phyloP scores from a whole-genome alignment of 2,329 filamentous ascomycete genomes.

The Grosmannia clavigera region DNA sequence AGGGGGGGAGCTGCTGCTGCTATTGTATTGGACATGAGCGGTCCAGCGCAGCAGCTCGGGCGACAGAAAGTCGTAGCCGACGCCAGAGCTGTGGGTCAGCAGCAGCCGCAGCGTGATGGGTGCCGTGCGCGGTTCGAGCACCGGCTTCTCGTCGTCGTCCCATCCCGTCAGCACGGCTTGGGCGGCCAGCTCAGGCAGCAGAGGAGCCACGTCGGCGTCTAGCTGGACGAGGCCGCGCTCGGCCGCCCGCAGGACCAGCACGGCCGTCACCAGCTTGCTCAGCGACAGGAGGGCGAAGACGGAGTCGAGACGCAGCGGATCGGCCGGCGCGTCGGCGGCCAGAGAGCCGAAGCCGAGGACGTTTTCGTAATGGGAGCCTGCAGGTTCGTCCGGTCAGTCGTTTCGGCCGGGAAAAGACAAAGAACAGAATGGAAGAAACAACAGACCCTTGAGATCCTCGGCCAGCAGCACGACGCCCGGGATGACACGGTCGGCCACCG shows the following conservation, averaged over 20 bases:
- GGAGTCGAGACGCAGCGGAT: slow-evolving; percentile 15
- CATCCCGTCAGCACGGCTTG: slow-evolving; percentile 8
- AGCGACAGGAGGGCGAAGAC: slow-evolving; percentile 23
- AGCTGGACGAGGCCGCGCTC: slow-evolving; percentile 31
- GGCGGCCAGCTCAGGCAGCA: slow-evolving; percentile 12
- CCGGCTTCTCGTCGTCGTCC: background rate
- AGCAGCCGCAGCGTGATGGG: slow-evolving; percentile 11
- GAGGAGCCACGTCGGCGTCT: slow-evolving; percentile 28
- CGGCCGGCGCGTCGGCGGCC: slow-evolving; percentile 5
- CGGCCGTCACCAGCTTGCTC: slow-evolving; percentile 31
- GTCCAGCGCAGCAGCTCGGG: slow-evolving; percentile 5
- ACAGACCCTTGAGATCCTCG: slow-evolving; percentile 8
- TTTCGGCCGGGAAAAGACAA: background rate
- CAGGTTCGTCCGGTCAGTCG: background rate
- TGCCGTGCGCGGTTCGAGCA: background rate
- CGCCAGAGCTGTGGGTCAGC: slow-evolving; percentile 9
- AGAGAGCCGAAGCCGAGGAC: slow-evolving; percentile 12
- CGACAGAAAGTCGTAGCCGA: slow-evolving; percentile 11
- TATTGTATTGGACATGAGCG: background rate
- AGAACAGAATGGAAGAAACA: background rate
- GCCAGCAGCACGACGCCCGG: slow-evolving; percentile 14
- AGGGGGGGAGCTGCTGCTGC: background rate
- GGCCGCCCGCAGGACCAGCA: slow-evolving; percentile 33
- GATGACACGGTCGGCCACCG: slow-evolving; percentile 10
- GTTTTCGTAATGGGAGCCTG: slow-evolving; percentile 17